Base-by-base conservation (phyloP, 768 basidiomycete species). In the Pisolithus albus region DNA sequence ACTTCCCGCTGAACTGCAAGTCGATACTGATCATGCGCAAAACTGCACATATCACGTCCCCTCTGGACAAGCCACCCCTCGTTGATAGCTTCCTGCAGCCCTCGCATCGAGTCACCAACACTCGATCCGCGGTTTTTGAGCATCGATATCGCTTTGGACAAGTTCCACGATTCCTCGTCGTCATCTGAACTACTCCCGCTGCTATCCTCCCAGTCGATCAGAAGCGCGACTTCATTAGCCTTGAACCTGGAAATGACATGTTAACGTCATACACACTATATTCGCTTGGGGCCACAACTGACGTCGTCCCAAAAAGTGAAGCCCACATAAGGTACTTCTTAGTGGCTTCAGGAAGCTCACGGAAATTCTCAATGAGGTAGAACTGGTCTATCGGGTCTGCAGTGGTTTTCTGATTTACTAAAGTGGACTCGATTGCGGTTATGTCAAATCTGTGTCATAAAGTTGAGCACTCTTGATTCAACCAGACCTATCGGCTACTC, bases 21-120 rank as follows among this genome's bases (percentile, higher is more conserved):
- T 8, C 84, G 76, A 65, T 86, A 88, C 42, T 84, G 73, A 61
- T 87, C 85, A 64, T 88, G 85, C 4, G 82, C 72, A 64, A 86
- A 86, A 58, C 78, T 82, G 64, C 83, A 86, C 84, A 86, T 85
- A 58, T 87, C 85, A 34, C 85, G 71, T 4, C 83, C 85, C 46
- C 82, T 71, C 52, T 84, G 82, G 6, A 84, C 78, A 9, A 88
- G 71, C 85, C 85, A 88, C 1, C 86, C 86, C 62, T 87, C 85
- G 1, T 78, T 67, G 18, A 86, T 75, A 1, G 84, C 85, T 16
- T 75, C 64, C 61, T 87, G 84, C 34, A 85, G 69, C 4, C 84
- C 85, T 19, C 78, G 79, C 74, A 87, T 84, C 3, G 84, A 83
- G 18, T 73, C 74, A 32, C 78, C 68, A 56, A 69, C 69, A n/a